Base-by-base conservation (phyloP, 1,139 yeast species). In the Candida sp. region DNA sequence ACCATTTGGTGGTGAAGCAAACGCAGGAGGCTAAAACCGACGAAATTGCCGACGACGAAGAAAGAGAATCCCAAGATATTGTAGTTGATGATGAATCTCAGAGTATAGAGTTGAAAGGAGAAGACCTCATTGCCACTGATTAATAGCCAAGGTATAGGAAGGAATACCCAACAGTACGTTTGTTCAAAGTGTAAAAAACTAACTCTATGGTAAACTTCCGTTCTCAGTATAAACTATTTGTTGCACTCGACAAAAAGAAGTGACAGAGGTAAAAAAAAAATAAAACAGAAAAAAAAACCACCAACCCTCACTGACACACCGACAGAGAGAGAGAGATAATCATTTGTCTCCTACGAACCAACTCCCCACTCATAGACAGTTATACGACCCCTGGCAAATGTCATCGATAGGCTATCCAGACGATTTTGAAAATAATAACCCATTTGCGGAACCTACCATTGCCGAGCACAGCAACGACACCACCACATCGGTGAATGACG, bases 341-440 rank as follows among this genome's bases (percentile, higher is more conserved):
- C 31, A 17, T 28, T 28, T 28, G 31, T 28, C 31, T 28, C 31
- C 31, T 7, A 28, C 31, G 7, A 28, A 28, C 35, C 35, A 33
- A 22, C 35, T 22, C 12, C 12, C 35, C 5, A 33, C 35, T 9
- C 11, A 33, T 5, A 7, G 17, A 6, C 17, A 33, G 17, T 33
- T 33, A 7, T 7, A 5, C 12, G 12, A 7, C 35, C 5, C 38
- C 17, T 17, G 11, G 5, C 17, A 27, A 11, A 83, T 83, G 86
- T 66, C 85, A 2, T 77, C 85, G 8, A 73, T 81, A 35, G 83
- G 88, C 4, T 85, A 83, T 58, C 87, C 88, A 2, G 88, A 85
- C 54, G 90, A 84, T 54, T 84, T 84, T 55, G 82, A 77, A 53
- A 84, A 85, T 58, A 85, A 85, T 69, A 85, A 84, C 61, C 90